Evolutionary conservation across 2,329 filamentous ascomycete species (phyloP).

Genomic region (Bipolaris victoriae): DNA sequence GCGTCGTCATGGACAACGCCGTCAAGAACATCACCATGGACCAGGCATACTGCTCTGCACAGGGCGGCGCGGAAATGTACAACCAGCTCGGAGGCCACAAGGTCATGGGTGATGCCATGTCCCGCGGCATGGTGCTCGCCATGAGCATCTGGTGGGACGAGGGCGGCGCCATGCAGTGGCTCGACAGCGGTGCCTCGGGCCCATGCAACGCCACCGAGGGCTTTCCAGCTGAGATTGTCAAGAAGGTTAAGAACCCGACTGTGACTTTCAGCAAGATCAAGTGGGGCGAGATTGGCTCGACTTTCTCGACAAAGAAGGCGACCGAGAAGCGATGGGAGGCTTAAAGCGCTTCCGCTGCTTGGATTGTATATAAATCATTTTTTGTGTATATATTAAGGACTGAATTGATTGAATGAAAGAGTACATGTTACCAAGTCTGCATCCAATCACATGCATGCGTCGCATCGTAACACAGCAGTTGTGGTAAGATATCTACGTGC

Average conservation of each 20-base stretch:
- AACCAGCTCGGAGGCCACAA: conserved; percentile 51
- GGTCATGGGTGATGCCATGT: conserved; percentile 56
- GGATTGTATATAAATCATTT: not conserved
- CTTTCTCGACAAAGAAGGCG: conserved; percentile 44
- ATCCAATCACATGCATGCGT: not conserved
- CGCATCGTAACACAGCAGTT: not conserved
- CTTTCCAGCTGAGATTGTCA: conserved; percentile 56
- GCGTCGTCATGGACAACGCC: conserved; percentile 64
- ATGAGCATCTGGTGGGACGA: conserved; percentile 64
- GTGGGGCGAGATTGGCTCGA: conserved; percentile 67
- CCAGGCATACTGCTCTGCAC: conserved; percentile 38
- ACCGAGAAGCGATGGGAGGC: conserved; percentile 21
- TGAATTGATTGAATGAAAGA: not conserved
- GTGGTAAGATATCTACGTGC: too few relatives aligned
- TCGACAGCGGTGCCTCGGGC: conserved; percentile 59
- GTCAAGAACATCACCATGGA: conserved; percentile 44
- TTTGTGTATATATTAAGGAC: not conserved
- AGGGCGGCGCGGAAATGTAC: conserved; percentile 37
- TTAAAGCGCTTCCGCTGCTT: conserved; percentile 6
- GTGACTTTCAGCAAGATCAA: conserved; percentile 64
- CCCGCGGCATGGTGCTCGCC: conserved; percentile 60
- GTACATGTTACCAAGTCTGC: not conserved
- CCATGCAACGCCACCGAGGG: conserved; percentile 63
- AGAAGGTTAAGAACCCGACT: conserved; percentile 56
- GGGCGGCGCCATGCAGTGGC: conserved; percentile 62